Percentiles rank a stretch among this genome's conserved stretches.
phyloP scores from a whole-genome alignment of 768 basidiomycete genomes.

The Gyrodon lividus region DNA sequence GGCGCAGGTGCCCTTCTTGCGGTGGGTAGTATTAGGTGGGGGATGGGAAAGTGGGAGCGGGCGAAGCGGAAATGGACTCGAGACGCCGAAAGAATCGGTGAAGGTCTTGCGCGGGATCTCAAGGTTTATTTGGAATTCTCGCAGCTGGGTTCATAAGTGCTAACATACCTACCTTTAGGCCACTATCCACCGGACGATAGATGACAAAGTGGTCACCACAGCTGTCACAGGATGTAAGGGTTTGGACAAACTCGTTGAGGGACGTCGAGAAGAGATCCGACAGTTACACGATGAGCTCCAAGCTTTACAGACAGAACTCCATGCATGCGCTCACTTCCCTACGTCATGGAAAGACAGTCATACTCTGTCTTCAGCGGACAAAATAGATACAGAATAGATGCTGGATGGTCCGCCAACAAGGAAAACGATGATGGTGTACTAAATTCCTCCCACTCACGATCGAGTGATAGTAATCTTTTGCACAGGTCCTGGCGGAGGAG shows the following conservation, averaged over 20 bases:
- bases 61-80: constrained; percentile 66
- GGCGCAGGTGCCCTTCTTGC: constrained; percentile 57
- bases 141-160: constrained; percentile 7
- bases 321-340: constrained; percentile 7
- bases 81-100: constrained; percentile 60
- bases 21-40: constrained; percentile 56
- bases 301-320: constrained; percentile 38
- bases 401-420: constrained; percentile 1
- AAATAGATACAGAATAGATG: constrained; percentile 14
- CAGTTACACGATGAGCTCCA: constrained; percentile 44
- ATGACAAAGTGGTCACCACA: constrained; percentile 51
- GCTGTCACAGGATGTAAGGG: constrained; percentile 50
- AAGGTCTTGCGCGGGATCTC: constrained; percentile 64
- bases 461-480: constrained; percentile 30
- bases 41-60: constrained; percentile 64
- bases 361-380: not conserved
- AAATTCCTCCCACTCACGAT: constrained; percentile 21
- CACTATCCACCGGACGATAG: constrained; percentile 45
- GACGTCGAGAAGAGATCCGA: constrained; percentile 46
- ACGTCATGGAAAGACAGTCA: constrained; percentile 3
- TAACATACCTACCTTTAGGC: constrained; percentile 34
- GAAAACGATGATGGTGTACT: constrained; percentile 26
- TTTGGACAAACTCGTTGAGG: constrained; percentile 39
- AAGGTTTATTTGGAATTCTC: constrained; percentile 40
- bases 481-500: constrained; percentile 13